Conservation (phyloP, 257 asterid species). For the Lycium barbarum region DNA sequence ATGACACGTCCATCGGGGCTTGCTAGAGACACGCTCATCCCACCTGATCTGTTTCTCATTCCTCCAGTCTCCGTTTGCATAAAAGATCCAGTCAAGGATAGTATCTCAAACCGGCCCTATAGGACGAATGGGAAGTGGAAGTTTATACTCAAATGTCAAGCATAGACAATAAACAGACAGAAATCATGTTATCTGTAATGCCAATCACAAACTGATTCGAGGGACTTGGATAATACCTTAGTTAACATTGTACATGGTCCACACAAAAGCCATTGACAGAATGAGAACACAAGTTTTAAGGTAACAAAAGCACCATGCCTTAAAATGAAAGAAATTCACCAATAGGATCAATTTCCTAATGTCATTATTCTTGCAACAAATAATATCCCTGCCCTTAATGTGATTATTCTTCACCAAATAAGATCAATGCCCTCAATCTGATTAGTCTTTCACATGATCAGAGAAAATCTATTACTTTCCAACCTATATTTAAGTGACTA, state of each 20-base stretch:
- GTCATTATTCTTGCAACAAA: background rate
- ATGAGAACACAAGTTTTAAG: background rate
- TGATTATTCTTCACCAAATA: background rate
- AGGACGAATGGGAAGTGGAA: background rate
- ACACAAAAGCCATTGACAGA: background rate
- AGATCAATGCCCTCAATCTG: background rate
- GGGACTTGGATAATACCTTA: background rate
- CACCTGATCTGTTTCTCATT: slow-evolving; percentile 82
- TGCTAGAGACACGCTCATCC: slow-evolving; percentile 87
- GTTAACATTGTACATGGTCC: background rate
- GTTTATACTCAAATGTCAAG: background rate
- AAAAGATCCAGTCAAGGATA: slow-evolving; percentile 80
- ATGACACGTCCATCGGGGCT: slow-evolving; percentile 89
- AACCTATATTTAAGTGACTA: background rate
- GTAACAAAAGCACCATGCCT: background rate
- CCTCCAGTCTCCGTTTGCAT: slow-evolving; percentile 85
- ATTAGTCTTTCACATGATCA: background rate
- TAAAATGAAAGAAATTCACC: background rate
- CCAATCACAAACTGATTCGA: background rate
- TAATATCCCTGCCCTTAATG: background rate
- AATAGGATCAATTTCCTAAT: background rate
- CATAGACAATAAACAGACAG: background rate
- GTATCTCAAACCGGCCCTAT: slow-evolving; percentile 88
- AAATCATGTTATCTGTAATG: background rate
- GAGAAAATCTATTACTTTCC: background rate